These are phyloP conservation scores for Nothomitra cinnamomea DNA, from an alignment of 2,329 filamentous ascomycete species.

Conservation along the genomic window DNA sequence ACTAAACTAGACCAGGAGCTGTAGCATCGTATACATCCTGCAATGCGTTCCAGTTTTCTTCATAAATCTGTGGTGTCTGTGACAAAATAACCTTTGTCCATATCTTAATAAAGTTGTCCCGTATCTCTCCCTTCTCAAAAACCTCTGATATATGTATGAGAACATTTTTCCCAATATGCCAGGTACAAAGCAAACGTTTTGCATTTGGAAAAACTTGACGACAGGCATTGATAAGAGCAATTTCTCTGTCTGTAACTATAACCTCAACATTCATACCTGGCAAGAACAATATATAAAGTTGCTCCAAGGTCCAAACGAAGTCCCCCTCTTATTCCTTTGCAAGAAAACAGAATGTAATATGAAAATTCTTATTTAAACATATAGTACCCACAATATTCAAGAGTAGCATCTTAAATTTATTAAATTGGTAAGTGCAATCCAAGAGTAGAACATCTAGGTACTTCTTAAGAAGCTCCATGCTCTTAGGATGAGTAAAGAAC, in stretches of 20 bases:
- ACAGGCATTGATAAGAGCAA: background rate
- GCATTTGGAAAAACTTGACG: background rate
- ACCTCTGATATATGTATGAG: background rate
- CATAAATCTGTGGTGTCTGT: background rate
- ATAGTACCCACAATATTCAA: background rate
- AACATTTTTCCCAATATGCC: constrained; percentile 1
- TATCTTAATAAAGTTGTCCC: background rate
- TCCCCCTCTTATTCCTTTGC: background rate
- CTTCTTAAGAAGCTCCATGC: background rate
- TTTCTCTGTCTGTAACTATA: background rate
- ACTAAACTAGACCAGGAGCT: background rate
- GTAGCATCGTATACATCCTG: background rate
- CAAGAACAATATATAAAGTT: background rate
- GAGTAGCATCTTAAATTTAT: constrained; percentile 2
- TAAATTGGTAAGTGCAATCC: constrained; percentile 3
- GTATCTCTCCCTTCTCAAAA: background rate
- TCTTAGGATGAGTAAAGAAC: background rate
- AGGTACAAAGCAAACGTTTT: background rate
- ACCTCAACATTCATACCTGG: background rate
- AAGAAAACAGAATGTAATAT: background rate
- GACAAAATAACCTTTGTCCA: background rate
- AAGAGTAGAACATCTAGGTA: background rate
- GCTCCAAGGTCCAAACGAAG: background rate
- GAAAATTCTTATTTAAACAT: background rate
- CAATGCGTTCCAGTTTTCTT: background rate